Percentiles rank a stretch among this genome's conserved stretches.
Evolutionary conservation across 805 yeast species (phyloP).

Genomic region (Nakazawaea holstii): DNA sequence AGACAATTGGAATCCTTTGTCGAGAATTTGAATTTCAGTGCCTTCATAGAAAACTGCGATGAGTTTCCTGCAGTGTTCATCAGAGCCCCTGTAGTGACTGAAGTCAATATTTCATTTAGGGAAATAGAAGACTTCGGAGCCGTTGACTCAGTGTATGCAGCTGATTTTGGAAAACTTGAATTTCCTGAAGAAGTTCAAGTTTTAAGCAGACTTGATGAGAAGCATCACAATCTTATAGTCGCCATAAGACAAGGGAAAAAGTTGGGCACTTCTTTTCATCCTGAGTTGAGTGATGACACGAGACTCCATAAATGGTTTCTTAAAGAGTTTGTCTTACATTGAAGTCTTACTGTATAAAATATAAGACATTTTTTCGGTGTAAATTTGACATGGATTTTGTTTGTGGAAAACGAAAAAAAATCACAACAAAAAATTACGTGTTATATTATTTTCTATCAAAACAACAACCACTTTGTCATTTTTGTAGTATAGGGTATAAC

Average conservation of each 20-base stretch:
- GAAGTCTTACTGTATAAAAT: too few species aligned
- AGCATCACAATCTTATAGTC: conserved; percentile 41
- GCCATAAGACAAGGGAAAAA: conserved; percentile 67
- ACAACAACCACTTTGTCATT: background rate
- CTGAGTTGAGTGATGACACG: conserved; percentile 57
- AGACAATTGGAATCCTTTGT: conserved; percentile 68
- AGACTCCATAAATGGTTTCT: conserved; percentile 71
- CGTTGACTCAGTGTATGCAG: background rate
- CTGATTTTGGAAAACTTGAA: background rate
- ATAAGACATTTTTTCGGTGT: background rate
- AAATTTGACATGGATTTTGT: conserved; percentile 2
- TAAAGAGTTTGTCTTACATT: conserved; percentile 42
- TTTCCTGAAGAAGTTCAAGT: conserved; percentile 31
- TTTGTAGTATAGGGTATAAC: background rate
- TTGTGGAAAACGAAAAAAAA: background rate
- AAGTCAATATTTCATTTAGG: conserved; percentile 15
- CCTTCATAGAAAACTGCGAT: conserved; percentile 33
- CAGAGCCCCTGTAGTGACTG: conserved; percentile 64
- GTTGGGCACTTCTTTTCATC: conserved; percentile 77
- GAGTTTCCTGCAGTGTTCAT: conserved; percentile 50
- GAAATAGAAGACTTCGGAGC: conserved; percentile 12
- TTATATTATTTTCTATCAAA: background rate
- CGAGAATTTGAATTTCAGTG: conserved; percentile 34
- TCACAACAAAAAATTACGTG: background rate
- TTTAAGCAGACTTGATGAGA: conserved; percentile 31